Percentiles rank a stretch among this genome's conserved stretches.
These are phyloP conservation scores for Geotrichum histeridarum DNA, from an alignment of 1,139 yeast genomes.

Conservation along the genomic window DNA sequence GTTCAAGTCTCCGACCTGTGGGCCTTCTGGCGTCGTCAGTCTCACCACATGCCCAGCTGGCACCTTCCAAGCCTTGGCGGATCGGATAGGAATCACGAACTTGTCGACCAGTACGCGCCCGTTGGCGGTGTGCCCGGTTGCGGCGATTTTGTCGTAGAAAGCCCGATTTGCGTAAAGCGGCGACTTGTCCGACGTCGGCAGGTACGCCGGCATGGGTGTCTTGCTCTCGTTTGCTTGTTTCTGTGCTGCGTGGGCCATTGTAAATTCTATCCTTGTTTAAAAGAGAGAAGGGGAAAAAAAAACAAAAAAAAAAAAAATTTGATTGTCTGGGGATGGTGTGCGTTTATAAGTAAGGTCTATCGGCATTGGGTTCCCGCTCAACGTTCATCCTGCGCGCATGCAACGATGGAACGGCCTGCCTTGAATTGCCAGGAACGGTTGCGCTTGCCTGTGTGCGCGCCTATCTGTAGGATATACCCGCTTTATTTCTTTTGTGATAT, in stretches of 20 bases:
- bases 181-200: constrained; percentile 47
- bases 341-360: not conserved
- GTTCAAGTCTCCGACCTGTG: constrained; percentile 66
- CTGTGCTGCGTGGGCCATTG: constrained; percentile 12
- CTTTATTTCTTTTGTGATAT: too few species aligned
- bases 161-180: constrained; percentile 48
- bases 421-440: too few species aligned
- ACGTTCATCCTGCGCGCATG: too few species aligned
- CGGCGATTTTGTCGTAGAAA: constrained; percentile 45
- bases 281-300: not conserved
- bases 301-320: not conserved
- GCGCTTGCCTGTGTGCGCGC: too few species aligned
- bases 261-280: not conserved
- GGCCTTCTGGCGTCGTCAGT: constrained; percentile 61
- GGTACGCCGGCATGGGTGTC: constrained; percentile 44
- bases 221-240: constrained; percentile 16
- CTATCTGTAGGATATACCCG: too few species aligned
- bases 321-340: not conserved
- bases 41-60: constrained; percentile 57
- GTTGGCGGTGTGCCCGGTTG: constrained; percentile 31
- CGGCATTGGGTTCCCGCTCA: constrained; percentile 2
- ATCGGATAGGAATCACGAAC: constrained; percentile 47
- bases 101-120: constrained; percentile 37
- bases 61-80: constrained; percentile 57
- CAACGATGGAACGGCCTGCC: too few species aligned